Evolutionary conservation across 768 basidiomycete species (phyloP).

Genomic region (Lentinula sp.): DNA sequence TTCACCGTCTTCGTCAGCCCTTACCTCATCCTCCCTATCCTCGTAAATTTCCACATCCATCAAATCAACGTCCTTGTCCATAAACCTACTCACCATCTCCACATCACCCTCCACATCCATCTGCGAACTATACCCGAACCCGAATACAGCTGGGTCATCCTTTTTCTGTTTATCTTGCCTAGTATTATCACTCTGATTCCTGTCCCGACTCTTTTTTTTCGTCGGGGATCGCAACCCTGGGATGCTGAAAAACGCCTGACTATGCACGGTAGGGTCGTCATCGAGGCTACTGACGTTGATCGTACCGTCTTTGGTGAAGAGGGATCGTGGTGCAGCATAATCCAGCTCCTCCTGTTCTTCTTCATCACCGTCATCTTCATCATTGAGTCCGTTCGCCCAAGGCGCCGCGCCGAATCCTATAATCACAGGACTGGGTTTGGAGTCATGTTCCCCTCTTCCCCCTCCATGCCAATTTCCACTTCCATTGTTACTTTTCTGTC

Average conservation of each 20-base stretch:
- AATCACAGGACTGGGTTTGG: too few species aligned
- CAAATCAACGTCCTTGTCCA: neutral
- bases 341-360: neutral
- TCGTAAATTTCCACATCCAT: neutral
- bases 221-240: neutral
- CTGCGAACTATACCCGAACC: constrained; percentile 1
- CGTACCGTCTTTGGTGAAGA: neutral
- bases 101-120: neutral
- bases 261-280: neutral
- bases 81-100: neutral
- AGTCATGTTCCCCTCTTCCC: neutral
- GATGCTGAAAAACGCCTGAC: neutral
- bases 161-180: neutral
- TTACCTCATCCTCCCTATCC: neutral
- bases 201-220: neutral
- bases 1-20: neutral
- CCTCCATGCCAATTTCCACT: neutral
- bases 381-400: neutral
- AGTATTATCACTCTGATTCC: neutral
- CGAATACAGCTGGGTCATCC: neutral
- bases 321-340: neutral
- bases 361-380: neutral
- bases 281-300: constrained; percentile 4
- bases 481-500: neutral
- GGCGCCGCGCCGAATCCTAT: neutral